Conservation (phyloP, 2,329 filamentous ascomycete species). For the Dothiorella sarmentorum region DNA sequence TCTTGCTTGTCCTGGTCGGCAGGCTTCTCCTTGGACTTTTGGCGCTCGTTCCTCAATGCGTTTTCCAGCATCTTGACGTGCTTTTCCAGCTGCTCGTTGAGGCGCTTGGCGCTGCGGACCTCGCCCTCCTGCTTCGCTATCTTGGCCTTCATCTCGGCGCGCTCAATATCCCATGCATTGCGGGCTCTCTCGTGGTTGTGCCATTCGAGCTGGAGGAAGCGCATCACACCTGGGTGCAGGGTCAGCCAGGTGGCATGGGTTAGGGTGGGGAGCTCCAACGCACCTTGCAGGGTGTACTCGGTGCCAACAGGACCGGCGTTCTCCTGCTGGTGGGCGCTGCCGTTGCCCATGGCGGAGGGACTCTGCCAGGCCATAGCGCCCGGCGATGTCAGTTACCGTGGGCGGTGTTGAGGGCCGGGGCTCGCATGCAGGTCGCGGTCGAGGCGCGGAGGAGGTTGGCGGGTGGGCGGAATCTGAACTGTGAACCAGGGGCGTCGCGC, state of each 20-base stretch:
- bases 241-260: constrained; percentile 22
- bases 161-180: constrained; percentile 98
- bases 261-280: constrained; percentile 23
- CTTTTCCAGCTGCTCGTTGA: constrained; percentile 84
- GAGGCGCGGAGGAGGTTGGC: constrained; percentile 25
- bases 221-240: constrained; percentile 77
- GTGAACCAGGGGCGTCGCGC: constrained; percentile 8
- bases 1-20: constrained; percentile 40
- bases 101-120: constrained; percentile 76
- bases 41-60: constrained; percentile 78
- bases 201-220: constrained; percentile 98
- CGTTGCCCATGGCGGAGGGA: constrained; percentile 59
- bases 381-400: constrained; percentile 22
- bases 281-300: constrained; percentile 71
- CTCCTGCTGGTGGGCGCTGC: constrained; percentile 50
- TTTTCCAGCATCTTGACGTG: constrained; percentile 87
- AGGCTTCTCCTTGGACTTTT: constrained; percentile 61
- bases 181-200: constrained; percentile 96
- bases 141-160: constrained; percentile 97
- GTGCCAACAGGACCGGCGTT: constrained; percentile 57
- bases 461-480: constrained; percentile 21
- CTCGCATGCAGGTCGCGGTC: constrained; percentile 28
- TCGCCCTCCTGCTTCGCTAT: constrained; percentile 94
- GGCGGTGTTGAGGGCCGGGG: constrained; percentile 17
- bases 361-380: constrained; percentile 66